Evolutionary conservation across 768 basidiomycete genomes (phyloP).

Genomic region (Boletus coccyginus): DNA sequence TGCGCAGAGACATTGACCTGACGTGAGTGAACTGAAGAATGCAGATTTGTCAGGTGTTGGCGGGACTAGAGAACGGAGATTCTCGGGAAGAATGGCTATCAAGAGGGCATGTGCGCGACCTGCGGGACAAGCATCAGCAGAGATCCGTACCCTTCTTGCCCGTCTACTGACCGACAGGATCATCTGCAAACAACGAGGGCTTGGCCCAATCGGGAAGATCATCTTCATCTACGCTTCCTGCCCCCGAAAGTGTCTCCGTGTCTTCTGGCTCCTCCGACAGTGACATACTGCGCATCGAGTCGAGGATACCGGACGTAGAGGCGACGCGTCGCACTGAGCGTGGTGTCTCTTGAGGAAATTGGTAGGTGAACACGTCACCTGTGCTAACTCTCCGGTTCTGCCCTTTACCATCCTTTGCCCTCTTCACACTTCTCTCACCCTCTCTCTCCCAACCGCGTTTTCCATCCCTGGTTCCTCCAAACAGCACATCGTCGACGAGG

Average conservation of each 20-base stretch:
- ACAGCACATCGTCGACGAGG: slow-evolving; percentile 77
- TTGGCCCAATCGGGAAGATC: slow-evolving; percentile 80
- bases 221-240: slow-evolving; percentile 58
- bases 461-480: slow-evolving; percentile 53
- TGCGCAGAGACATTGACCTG: slow-evolving; percentile 76
- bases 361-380: slow-evolving; percentile 28
- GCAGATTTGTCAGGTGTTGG: slow-evolving; percentile 30
- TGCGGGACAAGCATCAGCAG: slow-evolving; percentile 26
- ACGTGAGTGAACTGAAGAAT: slow-evolving; percentile 59
- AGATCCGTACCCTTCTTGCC: neutral
- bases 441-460: slow-evolving; percentile 49
- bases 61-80: slow-evolving; percentile 43
- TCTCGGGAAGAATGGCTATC: slow-evolving; percentile 53
- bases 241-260: slow-evolving; percentile 43
- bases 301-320: slow-evolving; percentile 54
- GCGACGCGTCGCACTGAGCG: slow-evolving; percentile 47
- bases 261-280: slow-evolving; percentile 58
- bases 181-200: slow-evolving; percentile 48
- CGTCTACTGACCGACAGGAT: slow-evolving; percentile 53
- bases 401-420: slow-evolving; percentile 37
- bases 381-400: slow-evolving; percentile 34
- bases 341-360: slow-evolving; percentile 19
- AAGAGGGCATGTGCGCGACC: slow-evolving; percentile 68
- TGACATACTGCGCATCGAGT: slow-evolving; percentile 47
- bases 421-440: slow-evolving; percentile 45